Evolutionary conservation across 768 basidiomycete genomes (phyloP).

Genomic region (Sporobolomyces phaffii): DNA sequence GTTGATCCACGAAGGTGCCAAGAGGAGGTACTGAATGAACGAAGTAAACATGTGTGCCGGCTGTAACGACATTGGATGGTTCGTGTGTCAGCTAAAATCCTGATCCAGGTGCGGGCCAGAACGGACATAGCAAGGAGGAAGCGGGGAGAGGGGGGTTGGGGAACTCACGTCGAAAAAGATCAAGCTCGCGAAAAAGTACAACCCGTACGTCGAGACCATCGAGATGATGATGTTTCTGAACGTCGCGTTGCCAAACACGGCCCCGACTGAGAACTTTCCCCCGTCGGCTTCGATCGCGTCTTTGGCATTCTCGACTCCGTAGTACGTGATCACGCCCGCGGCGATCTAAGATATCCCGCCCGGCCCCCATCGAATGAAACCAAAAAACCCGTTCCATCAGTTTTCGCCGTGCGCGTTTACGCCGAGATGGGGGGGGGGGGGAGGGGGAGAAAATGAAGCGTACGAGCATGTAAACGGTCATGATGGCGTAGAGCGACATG

Average conservation of each 20-base stretch:
- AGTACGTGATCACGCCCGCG: conserved; percentile 74
- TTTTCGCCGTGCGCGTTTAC: too few species aligned
- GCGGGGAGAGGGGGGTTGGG: neutral
- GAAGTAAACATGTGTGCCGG: conserved; percentile 99
- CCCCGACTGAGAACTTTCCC: conserved; percentile 51
- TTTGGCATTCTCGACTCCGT: conserved; percentile 64
- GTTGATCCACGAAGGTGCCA: conserved; percentile 89
- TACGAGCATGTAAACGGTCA: conserved; percentile 98
- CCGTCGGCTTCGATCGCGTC: conserved; percentile 50
- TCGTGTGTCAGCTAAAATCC: too few species aligned
- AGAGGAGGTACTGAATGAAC: conserved; percentile 82
- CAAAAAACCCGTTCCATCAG: too few species aligned
- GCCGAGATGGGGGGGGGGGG: too few species aligned
- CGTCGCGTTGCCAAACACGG: conserved; percentile 68
- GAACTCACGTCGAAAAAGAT: conserved; percentile 64
- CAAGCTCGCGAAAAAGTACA: conserved; percentile 76
- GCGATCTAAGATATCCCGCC: too few species aligned
- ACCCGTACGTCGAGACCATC: conserved; percentile 74
- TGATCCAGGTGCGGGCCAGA: too few species aligned
- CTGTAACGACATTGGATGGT: conserved; percentile 49
- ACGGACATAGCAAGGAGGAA: neutral
- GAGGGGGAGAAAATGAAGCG: too few species aligned
- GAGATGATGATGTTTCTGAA: conserved; percentile 74
- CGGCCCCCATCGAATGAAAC: too few species aligned
- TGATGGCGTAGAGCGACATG: conserved; percentile 76